These are phyloP conservation scores for Trichoderma sp. DNA, from an alignment of 2,329 filamentous ascomycete genomes.

Conservation along the genomic window DNA sequence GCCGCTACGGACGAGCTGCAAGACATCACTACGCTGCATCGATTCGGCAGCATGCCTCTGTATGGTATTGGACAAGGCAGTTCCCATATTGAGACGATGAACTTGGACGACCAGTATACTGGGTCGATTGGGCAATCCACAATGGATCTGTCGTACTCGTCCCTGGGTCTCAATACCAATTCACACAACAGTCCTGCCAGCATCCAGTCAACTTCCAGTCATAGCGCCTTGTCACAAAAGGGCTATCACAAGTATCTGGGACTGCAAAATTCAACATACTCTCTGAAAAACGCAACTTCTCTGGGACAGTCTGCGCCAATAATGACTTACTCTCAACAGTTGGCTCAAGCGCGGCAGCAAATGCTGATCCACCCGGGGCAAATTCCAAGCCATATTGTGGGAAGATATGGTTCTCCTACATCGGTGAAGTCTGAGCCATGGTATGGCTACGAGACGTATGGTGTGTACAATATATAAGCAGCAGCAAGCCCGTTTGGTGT, in stretches of 20 bases:
- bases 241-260: conserved; percentile 57
- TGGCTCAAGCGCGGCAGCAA: conserved; percentile 41
- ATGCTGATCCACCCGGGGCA: conserved; percentile 37
- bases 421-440: conserved; percentile 50
- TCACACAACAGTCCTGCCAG: conserved; percentile 58
- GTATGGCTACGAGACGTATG: conserved; percentile 58
- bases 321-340: conserved; percentile 33
- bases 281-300: conserved; percentile 46
- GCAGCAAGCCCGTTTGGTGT: conserved; percentile 37
- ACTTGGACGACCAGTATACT: conserved; percentile 51
- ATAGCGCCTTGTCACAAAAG: conserved; percentile 53
- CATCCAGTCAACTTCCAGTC: conserved; percentile 55
- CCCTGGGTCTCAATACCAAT: conserved; percentile 46
- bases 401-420: conserved; percentile 37
- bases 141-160: conserved; percentile 51
- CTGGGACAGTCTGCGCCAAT: conserved; percentile 39
- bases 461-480: conserved; percentile 55
- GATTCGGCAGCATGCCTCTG: conserved; percentile 44
- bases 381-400: conserved; percentile 26
- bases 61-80: conserved; percentile 62
- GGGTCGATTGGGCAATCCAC: conserved; percentile 45
- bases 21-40: conserved; percentile 50
- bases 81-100: conserved; percentile 61
- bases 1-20: conserved; percentile 44
- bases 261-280: conserved; percentile 46